These are phyloP conservation scores for Aureobasidium sp. DNA, from an alignment of 2,329 filamentous ascomycete species.

Conservation along the genomic window DNA sequence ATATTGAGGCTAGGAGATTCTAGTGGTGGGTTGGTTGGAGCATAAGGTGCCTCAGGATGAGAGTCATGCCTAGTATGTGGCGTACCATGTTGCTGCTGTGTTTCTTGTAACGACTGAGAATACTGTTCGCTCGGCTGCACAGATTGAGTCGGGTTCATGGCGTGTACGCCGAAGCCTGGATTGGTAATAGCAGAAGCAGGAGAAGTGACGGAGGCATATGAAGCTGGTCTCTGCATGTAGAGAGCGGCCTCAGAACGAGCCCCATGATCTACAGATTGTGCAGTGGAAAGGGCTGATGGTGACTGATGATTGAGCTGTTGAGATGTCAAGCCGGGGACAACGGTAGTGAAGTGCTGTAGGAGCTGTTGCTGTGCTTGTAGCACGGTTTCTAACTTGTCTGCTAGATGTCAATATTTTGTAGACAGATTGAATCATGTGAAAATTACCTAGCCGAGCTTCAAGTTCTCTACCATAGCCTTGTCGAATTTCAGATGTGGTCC, in stretches of 20 bases:
- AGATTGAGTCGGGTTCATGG: background rate
- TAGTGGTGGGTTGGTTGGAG: conserved; percentile 34
- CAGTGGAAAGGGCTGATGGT: conserved; percentile 3
- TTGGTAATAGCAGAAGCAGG: background rate
- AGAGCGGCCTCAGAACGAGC: conserved; percentile 36
- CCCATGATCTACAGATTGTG: conserved; percentile 26
- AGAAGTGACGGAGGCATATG: conserved; percentile 21
- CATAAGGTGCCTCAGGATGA: conserved; percentile 20
- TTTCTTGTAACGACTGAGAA: conserved; percentile 6
- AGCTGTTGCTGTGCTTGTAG: conserved; percentile 37
- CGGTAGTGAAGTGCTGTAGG: conserved; percentile 33
- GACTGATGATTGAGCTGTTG: conserved; percentile 8
- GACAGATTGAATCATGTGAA: conserved; percentile 22
- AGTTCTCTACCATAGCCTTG: conserved; percentile 49
- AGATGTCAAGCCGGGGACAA: conserved; percentile 14
- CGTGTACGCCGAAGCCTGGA: background rate
- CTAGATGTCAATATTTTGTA: conserved; percentile 4
- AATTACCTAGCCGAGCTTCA: conserved; percentile 45
- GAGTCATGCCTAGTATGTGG: conserved; percentile 9
- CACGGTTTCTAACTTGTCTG: conserved; percentile 39
- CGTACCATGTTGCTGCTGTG: conserved; percentile 16
- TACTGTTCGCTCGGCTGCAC: background rate
- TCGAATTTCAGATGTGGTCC: background rate
- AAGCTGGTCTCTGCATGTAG: conserved; percentile 36
- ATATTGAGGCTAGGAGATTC: conserved; percentile 52